Base-by-base conservation (phyloP, 805 yeast species). In the Yarrowia deformans region DNA sequence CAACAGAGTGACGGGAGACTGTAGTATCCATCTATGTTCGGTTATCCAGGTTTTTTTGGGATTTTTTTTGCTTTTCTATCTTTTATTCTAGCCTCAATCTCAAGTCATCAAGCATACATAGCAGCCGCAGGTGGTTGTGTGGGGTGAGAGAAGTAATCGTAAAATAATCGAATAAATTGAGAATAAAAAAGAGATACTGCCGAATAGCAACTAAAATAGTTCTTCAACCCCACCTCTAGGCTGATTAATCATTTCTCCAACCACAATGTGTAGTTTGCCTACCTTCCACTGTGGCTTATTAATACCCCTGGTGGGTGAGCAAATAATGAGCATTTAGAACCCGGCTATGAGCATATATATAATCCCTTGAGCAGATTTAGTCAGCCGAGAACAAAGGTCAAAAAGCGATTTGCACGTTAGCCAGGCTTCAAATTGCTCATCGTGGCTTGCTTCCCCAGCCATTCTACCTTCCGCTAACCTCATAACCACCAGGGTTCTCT, bases 401-500 rank as follows among this genome's bases (percentile, higher is more conserved):
- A 8, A 14, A 43, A 8, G 34, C 8, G 13, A 13, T 37, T 37
- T 1, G 34, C 35, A 23, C 52, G 52, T 29, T 48, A n/a, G 8
- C 46, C n/a, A 14, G 18, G 46, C 19, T 10, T 8, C 56, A 39
- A 56, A 16, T 56, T 40, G 63, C 63, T 56, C 61, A 55, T 19
- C 16, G 63, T 56, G 63, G 60, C 60, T 54, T 37, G 60, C 34
- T 37, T 35, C 39, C 13, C 23, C n/a, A 35, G 9, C 9, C 16
- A 16, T 35, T 50, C 42, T n/a, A 54, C 58, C 58, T 54, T 54
- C 63, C 48, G 8, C 37, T 42, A 23, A 19, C 23, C 32, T 1
- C 48, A 56, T 56, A 56, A 56, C 63, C 63, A 40, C 63, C 63
- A 56, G 63, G 63, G 63, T 56, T 56, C 63, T 56, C 63, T 16